phyloP scores from a whole-genome alignment of 495 filamentous ascomycete species.

The Aspergillus hancockii region DNA sequence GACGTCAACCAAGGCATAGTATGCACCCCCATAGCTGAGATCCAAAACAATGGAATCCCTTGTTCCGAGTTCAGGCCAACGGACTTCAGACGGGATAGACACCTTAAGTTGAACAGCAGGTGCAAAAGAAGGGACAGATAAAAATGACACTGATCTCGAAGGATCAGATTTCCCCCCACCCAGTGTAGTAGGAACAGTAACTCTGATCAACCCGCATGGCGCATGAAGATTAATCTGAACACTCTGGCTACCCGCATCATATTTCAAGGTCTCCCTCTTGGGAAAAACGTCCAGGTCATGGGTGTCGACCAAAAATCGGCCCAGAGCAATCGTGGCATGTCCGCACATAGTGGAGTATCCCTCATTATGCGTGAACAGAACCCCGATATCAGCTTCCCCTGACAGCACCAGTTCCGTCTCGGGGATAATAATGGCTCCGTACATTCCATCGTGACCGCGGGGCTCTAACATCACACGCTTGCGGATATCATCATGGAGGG shows the following conservation, averaged over 20 bases:
- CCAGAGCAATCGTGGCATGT: constrained; percentile 41
- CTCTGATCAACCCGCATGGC: not conserved
- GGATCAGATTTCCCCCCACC: constrained; percentile 23
- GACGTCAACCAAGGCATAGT: constrained; percentile 25
- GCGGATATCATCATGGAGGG: constrained; percentile 28
- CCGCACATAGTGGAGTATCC: constrained; percentile 81
- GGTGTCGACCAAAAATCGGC: constrained; percentile 33
- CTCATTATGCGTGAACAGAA: constrained; percentile 62
- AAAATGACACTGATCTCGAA: constrained; percentile 22
- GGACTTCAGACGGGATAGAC: constrained; percentile 19
- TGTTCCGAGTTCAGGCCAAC: constrained; percentile 25
- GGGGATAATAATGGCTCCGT: constrained; percentile 31
- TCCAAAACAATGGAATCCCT: constrained; percentile 17
- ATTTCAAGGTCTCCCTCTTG: constrained; percentile 11
- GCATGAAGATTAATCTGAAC: not conserved
- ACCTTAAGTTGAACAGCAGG: constrained; percentile 17
- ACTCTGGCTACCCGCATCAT: constrained; percentile 6
- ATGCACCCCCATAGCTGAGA: constrained; percentile 30
- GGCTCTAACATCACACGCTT: constrained; percentile 33
- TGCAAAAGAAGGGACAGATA: constrained; percentile 29
- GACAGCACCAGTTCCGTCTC: constrained; percentile 30
- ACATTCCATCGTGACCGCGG: constrained; percentile 38
- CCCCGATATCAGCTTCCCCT: constrained; percentile 49
- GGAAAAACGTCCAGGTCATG: constrained; percentile 28
- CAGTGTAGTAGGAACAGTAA: constrained; percentile 16